phyloP scores from a whole-genome alignment of 1,139 yeast species.

The Saccharomyces hybrid region DNA sequence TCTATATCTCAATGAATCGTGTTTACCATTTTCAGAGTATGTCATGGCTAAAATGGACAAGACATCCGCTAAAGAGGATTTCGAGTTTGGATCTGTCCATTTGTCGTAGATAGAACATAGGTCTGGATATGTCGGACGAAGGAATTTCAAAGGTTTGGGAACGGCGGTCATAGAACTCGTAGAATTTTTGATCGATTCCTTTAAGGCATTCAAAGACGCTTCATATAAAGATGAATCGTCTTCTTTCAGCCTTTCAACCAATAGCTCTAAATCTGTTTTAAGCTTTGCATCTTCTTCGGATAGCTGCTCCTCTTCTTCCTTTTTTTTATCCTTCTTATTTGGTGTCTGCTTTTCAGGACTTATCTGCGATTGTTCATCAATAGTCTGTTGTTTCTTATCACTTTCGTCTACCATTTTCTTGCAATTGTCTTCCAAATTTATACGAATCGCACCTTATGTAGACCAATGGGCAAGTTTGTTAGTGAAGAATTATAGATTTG shows the following conservation, averaged over 20 bases:
- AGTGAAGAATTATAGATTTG: not conserved
- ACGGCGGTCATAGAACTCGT: constrained; percentile 99
- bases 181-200: constrained; percentile 76
- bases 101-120: constrained; percentile 57
- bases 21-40: constrained; percentile 74
- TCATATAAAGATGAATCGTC: constrained; percentile 45
- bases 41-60: constrained; percentile 95
- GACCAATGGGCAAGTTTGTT: not conserved
- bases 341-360: not conserved
- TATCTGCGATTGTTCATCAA: not conserved
- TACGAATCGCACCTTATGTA: not conserved
- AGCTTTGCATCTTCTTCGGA: constrained; percentile 91
- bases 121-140: constrained; percentile 75
- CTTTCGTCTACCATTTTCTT: not conserved
- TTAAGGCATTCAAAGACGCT: constrained; percentile 58
- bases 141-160: constrained; percentile 93
- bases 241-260: constrained; percentile 69
- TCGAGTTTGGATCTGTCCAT: constrained; percentile 47
- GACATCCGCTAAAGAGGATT: constrained; percentile 64
- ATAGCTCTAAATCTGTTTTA: constrained; percentile 77
- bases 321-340: constrained; percentile 16
- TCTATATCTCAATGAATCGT: constrained; percentile 77
- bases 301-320: constrained; percentile 63
- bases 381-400: not conserved
- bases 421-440: not conserved